Percentiles rank a stretch among this genome's conserved stretches.
phyloP scores from a whole-genome alignment of 495 filamentous ascomycete species.

The Thozetella sp. region DNA sequence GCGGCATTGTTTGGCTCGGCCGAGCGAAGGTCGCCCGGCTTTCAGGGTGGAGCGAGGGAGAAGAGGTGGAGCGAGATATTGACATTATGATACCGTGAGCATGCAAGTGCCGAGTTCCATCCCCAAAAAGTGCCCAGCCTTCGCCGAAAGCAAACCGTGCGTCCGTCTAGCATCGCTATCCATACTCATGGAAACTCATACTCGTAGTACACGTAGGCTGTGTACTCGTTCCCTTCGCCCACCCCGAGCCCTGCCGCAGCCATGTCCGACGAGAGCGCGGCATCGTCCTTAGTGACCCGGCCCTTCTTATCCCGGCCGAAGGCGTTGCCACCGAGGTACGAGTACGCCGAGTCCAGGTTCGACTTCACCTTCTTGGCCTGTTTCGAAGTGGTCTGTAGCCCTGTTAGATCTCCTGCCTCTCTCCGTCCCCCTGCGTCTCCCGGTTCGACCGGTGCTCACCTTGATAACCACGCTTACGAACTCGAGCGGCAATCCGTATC shows the following conservation, averaged over 20 bases:
- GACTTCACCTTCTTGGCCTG: conserved; percentile 77
- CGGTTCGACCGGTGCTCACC: conserved; percentile 54
- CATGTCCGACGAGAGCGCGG: conserved; percentile 73
- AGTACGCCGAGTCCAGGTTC: conserved; percentile 82
- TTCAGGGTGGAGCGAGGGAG: not conserved
- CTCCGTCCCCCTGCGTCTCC: too few relatives aligned
- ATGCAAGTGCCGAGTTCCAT: not conserved
- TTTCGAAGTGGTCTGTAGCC: conserved; percentile 76
- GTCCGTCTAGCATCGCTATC: conserved; percentile 7
- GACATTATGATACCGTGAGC: conserved; percentile 1
- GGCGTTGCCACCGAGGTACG: conserved; percentile 92
- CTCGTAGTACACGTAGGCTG: conserved; percentile 96
- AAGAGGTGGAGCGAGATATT: too few relatives aligned
- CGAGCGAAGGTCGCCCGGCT: not conserved
- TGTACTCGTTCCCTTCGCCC: conserved; percentile 82
- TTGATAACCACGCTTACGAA: conserved; percentile 82
- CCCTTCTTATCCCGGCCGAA: conserved; percentile 95
- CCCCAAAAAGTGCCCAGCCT: not conserved
- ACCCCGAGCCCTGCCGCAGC: conserved; percentile 61
- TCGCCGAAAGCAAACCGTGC: not conserved
- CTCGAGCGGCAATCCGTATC: conserved; percentile 88
- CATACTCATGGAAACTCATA: conserved; percentile 69
- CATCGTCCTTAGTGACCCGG: conserved; percentile 84
- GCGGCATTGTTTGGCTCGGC: not conserved
- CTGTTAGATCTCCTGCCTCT: conserved; percentile 19